These are phyloP conservation scores for Moesziomyces sp. DNA, from an alignment of 1,284 basidiomycete genomes.

Conservation along the genomic window DNA sequence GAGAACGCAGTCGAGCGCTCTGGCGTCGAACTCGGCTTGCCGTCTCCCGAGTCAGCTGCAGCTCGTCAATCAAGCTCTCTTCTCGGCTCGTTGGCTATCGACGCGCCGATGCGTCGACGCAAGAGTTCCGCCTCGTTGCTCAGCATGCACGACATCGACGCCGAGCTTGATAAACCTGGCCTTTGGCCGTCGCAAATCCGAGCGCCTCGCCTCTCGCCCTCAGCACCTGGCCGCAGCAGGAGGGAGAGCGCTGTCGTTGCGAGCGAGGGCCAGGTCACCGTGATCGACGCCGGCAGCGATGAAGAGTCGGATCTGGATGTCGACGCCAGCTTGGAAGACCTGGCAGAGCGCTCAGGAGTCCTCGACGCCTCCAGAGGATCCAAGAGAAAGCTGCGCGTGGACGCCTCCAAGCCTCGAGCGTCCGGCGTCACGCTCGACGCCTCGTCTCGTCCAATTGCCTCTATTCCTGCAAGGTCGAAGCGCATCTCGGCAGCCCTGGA, in stretches of 20 bases:
- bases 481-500: constrained; percentile 33
- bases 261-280: background rate
- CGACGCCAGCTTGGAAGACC: constrained; percentile 30
- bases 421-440: background rate
- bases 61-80: background rate
- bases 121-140: constrained; percentile 22
- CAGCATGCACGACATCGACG: constrained; percentile 8
- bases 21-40: constrained; percentile 59
- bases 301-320: constrained; percentile 54
- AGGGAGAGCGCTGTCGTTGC: background rate
- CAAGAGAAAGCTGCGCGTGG: constrained; percentile 38
- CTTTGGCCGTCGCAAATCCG: constrained; percentile 32
- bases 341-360: constrained; percentile 46
- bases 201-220: constrained; percentile 41
- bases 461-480: constrained; percentile 31
- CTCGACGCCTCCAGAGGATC: constrained; percentile 32
- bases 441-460: constrained; percentile 22
- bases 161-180: constrained; percentile 34
- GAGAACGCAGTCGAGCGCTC: background rate
- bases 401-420: background rate
- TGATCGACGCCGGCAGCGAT: constrained; percentile 9
- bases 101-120: constrained; percentile 34
- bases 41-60: background rate
- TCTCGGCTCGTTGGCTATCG: constrained; percentile 71
- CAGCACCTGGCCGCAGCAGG: constrained; percentile 6